Evolutionary conservation across 768 basidiomycete genomes (phyloP), one percentile per base, ranked within the genome.

Genomic region (Hypholoma fasciculare): DNA sequence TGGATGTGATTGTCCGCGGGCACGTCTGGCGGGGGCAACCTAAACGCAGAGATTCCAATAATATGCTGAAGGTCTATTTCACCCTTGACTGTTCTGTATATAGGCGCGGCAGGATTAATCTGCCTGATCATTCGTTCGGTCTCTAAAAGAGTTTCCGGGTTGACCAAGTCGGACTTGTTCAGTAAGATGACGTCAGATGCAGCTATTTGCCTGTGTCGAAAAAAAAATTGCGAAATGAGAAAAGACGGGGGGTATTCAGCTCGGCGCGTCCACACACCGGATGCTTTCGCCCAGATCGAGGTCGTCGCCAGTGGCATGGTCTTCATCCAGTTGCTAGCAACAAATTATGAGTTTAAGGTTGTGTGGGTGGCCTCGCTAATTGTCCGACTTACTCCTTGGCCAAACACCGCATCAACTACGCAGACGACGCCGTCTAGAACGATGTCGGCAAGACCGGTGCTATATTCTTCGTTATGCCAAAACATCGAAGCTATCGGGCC

Each of bases 321-420:
- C 89, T 69, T 93, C 90, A 67, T 90, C 79, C 76, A 96, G 87
- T 92, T 96, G 94, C 92, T 95, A 63, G 38, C 36, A 52, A 17
- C 27, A 56, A 38, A 34, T 36, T 11, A 38, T 60, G 17, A 61
- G 53, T 42, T 20, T 26, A 52, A 38, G 14, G 52, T 17, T 56
- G 44, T 27, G 30, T 37, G 26, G 17, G 27, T 23, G 23, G 23
- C 34, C 23, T 40, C 19, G 26, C 27, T 39, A 34, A 12, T 53
- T 38, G 30, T 16, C 14, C 3, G 26, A 60, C 58, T 34, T 52
- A 77, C 78, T 67, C 78, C 73, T 60, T 74, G 71, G 1, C 92
- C 92, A 72, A 94, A 96, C 16, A 89, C 82, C 4, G 90, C 92
- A 67, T 97, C 96, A 0, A 97, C 90, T 12, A 98, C 90, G 61